Evolutionary conservation across 495 filamentous ascomycete genomes (phyloP).

Genomic region (Alectoria sarmentosa): DNA sequence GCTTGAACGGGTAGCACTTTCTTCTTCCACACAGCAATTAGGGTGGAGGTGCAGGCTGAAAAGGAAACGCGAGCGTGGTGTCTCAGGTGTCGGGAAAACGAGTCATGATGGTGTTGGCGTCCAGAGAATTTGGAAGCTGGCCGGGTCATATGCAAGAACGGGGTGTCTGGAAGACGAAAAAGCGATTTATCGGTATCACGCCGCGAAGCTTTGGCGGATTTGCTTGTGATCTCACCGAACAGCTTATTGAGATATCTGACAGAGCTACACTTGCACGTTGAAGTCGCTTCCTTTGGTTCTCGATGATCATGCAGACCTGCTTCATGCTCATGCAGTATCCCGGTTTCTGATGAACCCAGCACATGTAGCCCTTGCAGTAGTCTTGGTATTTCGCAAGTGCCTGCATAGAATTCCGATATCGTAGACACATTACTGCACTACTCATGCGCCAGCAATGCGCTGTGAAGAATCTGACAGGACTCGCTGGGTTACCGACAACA

Average conservation of each 20-base stretch:
- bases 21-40: background rate
- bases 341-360: background rate
- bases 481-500: background rate
- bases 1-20: background rate
- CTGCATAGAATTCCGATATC: background rate
- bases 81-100: background rate
- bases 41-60: background rate
- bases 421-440: background rate
- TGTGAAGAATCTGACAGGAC: background rate
- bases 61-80: slow-evolving; percentile 2
- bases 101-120: background rate
- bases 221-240: background rate
- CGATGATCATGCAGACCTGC: background rate
- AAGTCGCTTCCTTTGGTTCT: background rate
- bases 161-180: background rate
- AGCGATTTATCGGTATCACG: background rate
- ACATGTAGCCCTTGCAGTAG: slow-evolving; percentile 5
- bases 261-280: background rate
- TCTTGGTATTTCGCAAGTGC: background rate
- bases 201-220: background rate
- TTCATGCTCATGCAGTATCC: background rate
- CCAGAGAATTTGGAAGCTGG: background rate
- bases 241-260: background rate
- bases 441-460: background rate
- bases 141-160: background rate